phyloP scores from a whole-genome alignment of 2,329 filamentous ascomycete genomes.

The Exophiala alcalophila region DNA sequence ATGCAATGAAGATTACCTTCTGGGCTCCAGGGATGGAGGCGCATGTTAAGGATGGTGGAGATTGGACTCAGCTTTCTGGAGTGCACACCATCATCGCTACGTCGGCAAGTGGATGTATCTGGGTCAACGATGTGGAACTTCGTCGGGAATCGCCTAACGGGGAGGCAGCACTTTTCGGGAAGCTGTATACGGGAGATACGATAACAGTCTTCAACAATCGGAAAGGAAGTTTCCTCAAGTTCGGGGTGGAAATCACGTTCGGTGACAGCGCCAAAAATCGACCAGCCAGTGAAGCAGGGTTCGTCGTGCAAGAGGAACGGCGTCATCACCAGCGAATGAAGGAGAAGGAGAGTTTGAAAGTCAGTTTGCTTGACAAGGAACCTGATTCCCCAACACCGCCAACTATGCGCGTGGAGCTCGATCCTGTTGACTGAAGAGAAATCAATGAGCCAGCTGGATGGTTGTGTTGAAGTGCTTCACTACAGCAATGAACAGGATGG shows the following conservation, averaged over 20 bases:
- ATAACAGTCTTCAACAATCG: constrained; percentile 65
- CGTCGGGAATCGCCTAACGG: constrained; percentile 53
- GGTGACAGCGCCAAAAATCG: constrained; percentile 44
- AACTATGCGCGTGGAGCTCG: constrained; percentile 2
- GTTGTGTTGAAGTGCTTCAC: not conserved
- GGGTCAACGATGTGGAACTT: constrained; percentile 70
- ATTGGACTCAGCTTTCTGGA: constrained; percentile 53
- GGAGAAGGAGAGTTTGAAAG: constrained; percentile 22
- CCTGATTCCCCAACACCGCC: not conserved
- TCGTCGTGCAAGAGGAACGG: constrained; percentile 40
- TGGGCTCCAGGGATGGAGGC: constrained; percentile 68
- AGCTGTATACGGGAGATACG: constrained; percentile 72
- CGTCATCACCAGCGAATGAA: constrained; percentile 33
- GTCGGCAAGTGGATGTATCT: constrained; percentile 72
- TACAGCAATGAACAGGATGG: not conserved
- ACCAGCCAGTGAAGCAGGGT: constrained; percentile 42
- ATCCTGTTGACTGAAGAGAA: constrained; percentile 2
- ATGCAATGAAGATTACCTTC: constrained; percentile 73
- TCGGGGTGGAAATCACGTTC: constrained; percentile 47
- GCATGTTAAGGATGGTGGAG: constrained; percentile 54
- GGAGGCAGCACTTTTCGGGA: constrained; percentile 57
- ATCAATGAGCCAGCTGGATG: not conserved
- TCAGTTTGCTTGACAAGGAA: constrained; percentile 19
- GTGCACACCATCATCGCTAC: constrained; percentile 73
- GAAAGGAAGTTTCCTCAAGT: constrained; percentile 40